These are phyloP conservation scores for Fusarium begoniae DNA, from an alignment of 2,329 filamentous ascomycete genomes.

Conservation along the genomic window DNA sequence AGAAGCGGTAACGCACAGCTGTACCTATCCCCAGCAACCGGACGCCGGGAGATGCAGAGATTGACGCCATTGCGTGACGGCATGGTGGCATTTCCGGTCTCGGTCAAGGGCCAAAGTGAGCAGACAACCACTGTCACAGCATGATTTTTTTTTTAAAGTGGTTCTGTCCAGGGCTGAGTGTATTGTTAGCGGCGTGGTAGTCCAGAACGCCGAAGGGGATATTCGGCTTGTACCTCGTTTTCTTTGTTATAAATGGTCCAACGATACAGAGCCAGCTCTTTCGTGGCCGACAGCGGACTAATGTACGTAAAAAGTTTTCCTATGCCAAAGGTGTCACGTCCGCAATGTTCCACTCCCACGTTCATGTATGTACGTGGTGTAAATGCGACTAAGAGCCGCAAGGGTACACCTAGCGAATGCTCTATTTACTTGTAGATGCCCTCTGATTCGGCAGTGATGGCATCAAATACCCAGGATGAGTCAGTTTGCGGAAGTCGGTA, in stretches of 20 bases:
- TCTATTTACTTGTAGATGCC: neutral
- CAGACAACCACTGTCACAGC: neutral
- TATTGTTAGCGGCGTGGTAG: conserved; percentile 24
- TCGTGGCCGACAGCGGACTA: conserved; percentile 31
- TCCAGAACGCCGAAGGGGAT: conserved; percentile 18
- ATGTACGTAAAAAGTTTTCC: conserved; percentile 33
- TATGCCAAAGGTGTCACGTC: neutral
- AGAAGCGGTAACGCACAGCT: conserved; percentile 33
- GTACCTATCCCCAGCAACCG: neutral
- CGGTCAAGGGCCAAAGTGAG: conserved; percentile 28
- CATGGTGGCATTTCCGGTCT: conserved; percentile 42
- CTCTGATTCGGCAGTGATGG: conserved; percentile 29
- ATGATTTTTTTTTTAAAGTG: conserved; percentile 17
- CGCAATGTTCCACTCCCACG: conserved; percentile 12
- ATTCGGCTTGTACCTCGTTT: conserved; percentile 14
- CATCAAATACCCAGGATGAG: conserved; percentile 29
- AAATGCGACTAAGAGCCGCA: conserved; percentile 23
- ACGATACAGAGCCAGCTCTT: conserved; percentile 5
- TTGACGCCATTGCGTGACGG: conserved; percentile 43
- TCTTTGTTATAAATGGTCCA: conserved; percentile 6
- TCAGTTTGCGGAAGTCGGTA: conserved; percentile 42
- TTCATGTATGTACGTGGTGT: conserved; percentile 14
- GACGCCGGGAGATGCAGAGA: conserved; percentile 27
- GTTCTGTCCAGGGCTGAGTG: conserved; percentile 26
- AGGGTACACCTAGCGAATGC: conserved; percentile 25